Percentiles rank a stretch among this genome's conserved stretches.
These are phyloP conservation scores for Nymphaea colorata DNA, from an alignment of 164 flowering plant genomes.

Conservation along the genomic window DNA sequence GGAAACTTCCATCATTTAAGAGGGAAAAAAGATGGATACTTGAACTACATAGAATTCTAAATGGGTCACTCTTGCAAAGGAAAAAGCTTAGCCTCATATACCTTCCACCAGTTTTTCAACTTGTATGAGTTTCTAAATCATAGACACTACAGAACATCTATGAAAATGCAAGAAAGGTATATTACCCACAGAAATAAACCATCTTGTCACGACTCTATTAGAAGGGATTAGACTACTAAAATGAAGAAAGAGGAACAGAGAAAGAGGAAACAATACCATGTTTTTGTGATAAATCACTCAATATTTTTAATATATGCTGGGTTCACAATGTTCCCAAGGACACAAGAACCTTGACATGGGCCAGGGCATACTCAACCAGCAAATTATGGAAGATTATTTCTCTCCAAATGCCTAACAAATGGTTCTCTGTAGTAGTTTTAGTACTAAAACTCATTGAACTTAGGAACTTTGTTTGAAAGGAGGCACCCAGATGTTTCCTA, in stretches of 20 bases:
- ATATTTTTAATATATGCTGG: conserved; percentile 95
- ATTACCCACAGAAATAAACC: too few relatives aligned
- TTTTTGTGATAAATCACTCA: conserved; percentile 73
- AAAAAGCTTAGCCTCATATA: not conserved
- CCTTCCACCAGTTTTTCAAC: too few relatives aligned
- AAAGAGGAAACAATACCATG: conserved; percentile 47
- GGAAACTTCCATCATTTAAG: too few relatives aligned
- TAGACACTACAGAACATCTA: too few relatives aligned
- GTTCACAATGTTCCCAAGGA: conserved; percentile 96
- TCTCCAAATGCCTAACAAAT: conserved; percentile 82
- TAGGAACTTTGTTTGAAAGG: conserved; percentile 96
- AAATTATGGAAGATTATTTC: conserved; percentile 97
- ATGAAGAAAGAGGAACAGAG: not conserved
- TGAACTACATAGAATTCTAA: too few relatives aligned
- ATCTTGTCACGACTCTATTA: too few relatives aligned
- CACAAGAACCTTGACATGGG: conserved; percentile 99
- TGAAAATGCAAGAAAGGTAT: too few relatives aligned
- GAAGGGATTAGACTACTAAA: not conserved
- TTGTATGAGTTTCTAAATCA: too few relatives aligned
- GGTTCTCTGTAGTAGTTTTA: conserved; percentile 99
- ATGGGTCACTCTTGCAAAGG: too few relatives aligned
- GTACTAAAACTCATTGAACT: conserved; percentile 92
- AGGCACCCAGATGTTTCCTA: conserved; percentile 98
- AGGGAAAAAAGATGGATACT: too few relatives aligned
- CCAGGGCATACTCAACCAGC: conserved; percentile 99